Evolutionary conservation across 805 yeast species (phyloP).

Genomic region (Saccharomyces cerevisiae): DNA sequence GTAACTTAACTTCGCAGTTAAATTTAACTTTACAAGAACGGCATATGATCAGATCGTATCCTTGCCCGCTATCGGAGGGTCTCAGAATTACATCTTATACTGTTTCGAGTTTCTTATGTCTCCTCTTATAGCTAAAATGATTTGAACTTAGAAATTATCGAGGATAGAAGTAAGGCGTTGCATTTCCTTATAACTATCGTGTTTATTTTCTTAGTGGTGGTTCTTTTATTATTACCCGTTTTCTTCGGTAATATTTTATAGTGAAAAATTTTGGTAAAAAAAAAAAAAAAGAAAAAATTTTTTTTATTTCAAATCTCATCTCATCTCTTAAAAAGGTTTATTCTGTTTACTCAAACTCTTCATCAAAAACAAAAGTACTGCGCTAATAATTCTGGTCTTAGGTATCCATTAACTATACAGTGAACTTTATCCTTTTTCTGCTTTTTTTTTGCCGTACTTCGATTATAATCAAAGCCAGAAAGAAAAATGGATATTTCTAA

Average conservation of each 20-base stretch:
- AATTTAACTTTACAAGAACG: too few relatives aligned
- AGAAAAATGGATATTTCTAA: conserved; percentile 81
- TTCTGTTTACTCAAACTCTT: neutral
- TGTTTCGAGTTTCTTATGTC: too few relatives aligned
- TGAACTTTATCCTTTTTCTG: neutral
- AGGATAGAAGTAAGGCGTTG: neutral
- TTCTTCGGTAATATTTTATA: neutral
- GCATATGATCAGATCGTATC: too few relatives aligned
- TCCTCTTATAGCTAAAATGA: too few relatives aligned
- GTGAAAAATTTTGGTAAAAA: neutral
- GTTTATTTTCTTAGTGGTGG: neutral
- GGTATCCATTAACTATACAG: neutral
- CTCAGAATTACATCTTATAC: neutral
- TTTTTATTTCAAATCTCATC: neutral
- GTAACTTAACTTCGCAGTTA: too few relatives aligned
- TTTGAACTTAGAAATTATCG: neutral
- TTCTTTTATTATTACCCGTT: neutral
- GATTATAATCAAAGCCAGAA: neutral
- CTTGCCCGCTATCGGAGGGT: too few relatives aligned
- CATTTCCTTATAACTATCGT: neutral
- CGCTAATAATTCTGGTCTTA: neutral
- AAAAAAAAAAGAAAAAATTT: neutral
- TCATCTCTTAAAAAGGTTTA: neutral
- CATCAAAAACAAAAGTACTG: neutral
- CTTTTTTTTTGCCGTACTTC: neutral